Percentiles rank a stretch among this genome's conserved stretches.
Conservation (phyloP, 768 basidiomycete species). For the Trametes sanguinea region DNA sequence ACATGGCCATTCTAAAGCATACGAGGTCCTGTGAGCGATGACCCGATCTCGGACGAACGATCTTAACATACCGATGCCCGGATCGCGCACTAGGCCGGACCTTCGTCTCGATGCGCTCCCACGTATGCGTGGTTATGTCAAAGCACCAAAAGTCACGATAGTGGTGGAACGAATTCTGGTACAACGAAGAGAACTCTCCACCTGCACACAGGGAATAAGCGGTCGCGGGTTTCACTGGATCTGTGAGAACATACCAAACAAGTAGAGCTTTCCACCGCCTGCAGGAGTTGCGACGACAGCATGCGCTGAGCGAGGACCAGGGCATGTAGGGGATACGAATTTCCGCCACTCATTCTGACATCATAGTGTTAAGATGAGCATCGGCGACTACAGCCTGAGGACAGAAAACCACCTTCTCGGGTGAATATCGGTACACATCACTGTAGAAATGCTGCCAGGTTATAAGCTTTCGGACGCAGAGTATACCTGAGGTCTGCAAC, state of each 20-base stretch:
- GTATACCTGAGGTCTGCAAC: background rate
- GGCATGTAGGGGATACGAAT: constrained; percentile 81
- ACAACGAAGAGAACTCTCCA: constrained; percentile 83
- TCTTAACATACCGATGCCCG: constrained; percentile 69
- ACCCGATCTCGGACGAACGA: background rate
- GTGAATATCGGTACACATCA: constrained; percentile 84
- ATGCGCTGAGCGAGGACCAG: constrained; percentile 87
- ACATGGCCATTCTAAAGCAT: constrained; percentile 73
- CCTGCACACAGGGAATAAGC: constrained; percentile 40
- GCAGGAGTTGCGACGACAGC: constrained; percentile 72
- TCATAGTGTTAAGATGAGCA: background rate
- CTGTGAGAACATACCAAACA: constrained; percentile 56
- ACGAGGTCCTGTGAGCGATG: background rate
- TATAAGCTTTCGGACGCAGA: background rate
- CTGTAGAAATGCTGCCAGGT: constrained; percentile 74
- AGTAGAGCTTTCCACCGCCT: constrained; percentile 84
- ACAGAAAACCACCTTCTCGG: constrained; percentile 60
- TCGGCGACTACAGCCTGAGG: background rate
- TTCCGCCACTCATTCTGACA: constrained; percentile 83
- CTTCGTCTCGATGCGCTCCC: constrained; percentile 91
- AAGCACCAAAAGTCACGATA: constrained; percentile 91
- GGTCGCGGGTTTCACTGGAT: background rate
- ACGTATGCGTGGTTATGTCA: constrained; percentile 72
- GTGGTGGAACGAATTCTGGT: constrained; percentile 82
- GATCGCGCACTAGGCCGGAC: constrained; percentile 76